Evolutionary conservation across 176 grass and related monocot genomes (phyloP).

Genomic region (Avena insularis): DNA sequence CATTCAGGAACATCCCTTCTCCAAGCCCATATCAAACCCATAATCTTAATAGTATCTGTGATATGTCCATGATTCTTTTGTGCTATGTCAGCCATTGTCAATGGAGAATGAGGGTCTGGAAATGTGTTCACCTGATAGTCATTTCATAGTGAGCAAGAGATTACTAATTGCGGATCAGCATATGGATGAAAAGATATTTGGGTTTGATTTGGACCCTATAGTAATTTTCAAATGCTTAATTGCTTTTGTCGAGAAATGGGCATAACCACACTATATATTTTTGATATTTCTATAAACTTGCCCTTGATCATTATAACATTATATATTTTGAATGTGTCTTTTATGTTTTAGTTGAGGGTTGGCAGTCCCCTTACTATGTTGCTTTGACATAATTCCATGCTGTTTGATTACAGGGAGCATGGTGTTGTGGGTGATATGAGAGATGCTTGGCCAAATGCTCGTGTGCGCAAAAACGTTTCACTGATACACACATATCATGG

Average conservation of each 20-base stretch:
- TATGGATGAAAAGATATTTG: neutral
- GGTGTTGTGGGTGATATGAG: conserved; percentile 99
- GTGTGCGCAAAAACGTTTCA: conserved; percentile 90
- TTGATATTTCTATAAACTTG: conserved; percentile 8
- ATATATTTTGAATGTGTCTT: conserved; percentile 18
- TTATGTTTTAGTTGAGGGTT: conserved; percentile 6
- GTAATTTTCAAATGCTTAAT: conserved; percentile 16
- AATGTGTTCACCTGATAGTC: conserved; percentile 9
- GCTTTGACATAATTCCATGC: conserved; percentile 29
- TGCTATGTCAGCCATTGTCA: neutral
- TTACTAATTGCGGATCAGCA: neutral
- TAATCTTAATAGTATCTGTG: conserved; percentile 1
- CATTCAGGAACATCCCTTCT: neutral
- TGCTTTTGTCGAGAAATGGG: neutral
- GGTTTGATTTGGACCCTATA: conserved; percentile 31
- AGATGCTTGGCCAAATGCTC: conserved; percentile 99
- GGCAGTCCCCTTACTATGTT: conserved; percentile 1
- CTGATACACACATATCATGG: conserved; percentile 98
- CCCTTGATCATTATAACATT: neutral
- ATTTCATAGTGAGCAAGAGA: neutral
- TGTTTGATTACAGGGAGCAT: conserved; percentile 80
- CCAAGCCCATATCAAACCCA: conserved; percentile 4
- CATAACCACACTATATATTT: neutral
- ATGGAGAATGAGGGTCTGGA: neutral
- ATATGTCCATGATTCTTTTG: neutral